Evolutionary conservation across 2,329 filamentous ascomycete species (phyloP), one percentile per base, ranked within the genome.

Genomic region (Exserohilum turcica): DNA sequence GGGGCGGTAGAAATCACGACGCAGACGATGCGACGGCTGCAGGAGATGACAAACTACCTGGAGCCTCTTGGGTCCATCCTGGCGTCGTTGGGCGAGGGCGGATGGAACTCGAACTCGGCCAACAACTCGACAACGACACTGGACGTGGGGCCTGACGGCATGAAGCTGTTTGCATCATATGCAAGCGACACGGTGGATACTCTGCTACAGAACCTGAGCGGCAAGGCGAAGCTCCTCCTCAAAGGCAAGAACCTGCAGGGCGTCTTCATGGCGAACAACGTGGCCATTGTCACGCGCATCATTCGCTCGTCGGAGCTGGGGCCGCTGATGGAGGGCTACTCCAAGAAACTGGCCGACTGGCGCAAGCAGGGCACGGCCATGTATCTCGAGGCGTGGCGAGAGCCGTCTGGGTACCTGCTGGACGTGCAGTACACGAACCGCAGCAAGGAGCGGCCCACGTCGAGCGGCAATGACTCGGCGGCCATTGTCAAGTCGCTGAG

Each of bases 371-470:
- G 90, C 8, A 89, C 88, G 3, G 84, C 85, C 42, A 82, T 89
- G 54, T 99, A 97, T 73, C 85, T 91, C 8, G 89, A 94, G 52
- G 84, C 89, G 18, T 97, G 92, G 87, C 91, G 90, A 62, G 93
- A 97, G 67, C 86, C 92, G 5, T 93, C 91, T 1, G 85, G 88
- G 32, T 86, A 91, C 67, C 84, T 97, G 5, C 87, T 77, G n/a
- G 94, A 97, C 71, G 90, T 93, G 15, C 92, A 95, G 61, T 92
- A 96, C 76, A 97, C 93, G 0, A 94, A 87, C 70, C 87, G 91
- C 32, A 62, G 47, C 29, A 76, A 76, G 43, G 77, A 85, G 44
- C 86, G 92, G 15, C 91, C 92, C 12, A 52, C 77, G 64, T 86
- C 85, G 21, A 85, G 84, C n/a, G 72, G 74, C 8, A 62, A 87